Evolutionary conservation across 306 rosid genomes (phyloP).

Genomic region (Gleditsia sinensis): DNA sequence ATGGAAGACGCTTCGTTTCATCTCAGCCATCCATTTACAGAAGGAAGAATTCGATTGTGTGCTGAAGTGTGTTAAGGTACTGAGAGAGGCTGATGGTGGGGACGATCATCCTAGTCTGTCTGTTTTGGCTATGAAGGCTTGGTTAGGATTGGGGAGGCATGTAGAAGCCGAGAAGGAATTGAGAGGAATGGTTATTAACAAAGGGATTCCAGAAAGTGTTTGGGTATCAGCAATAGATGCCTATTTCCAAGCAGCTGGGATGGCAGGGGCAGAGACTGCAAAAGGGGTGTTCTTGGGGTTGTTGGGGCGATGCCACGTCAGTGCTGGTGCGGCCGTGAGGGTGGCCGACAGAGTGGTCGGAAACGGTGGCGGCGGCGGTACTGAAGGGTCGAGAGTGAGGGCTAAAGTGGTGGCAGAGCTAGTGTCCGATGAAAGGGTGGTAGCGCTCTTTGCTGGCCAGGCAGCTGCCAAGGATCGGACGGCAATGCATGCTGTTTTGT

Average conservation of each 20-base stretch:
- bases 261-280: conserved; percentile 88
- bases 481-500: conserved; percentile 83
- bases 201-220: conserved; percentile 82
- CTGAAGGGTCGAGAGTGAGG: conserved; percentile 65
- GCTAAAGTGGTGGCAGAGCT: conserved; percentile 88
- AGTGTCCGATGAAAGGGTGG: conserved; percentile 84
- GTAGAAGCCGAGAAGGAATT: conserved; percentile 89
- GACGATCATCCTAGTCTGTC: conserved; percentile 88
- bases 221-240: conserved; percentile 93
- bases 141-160: conserved; percentile 77
- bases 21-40: conserved; percentile 84
- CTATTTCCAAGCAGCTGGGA: conserved; percentile 67
- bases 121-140: conserved; percentile 91
- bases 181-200: conserved; percentile 75
- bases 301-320: conserved; percentile 83
- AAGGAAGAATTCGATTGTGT: conserved; percentile 80
- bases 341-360: conserved; percentile 70
- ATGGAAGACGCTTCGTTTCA: conserved; percentile 75
- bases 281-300: conserved; percentile 90
- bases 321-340: conserved; percentile 83
- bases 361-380: conserved; percentile 33
- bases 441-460: conserved; percentile 71
- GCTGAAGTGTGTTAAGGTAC: conserved; percentile 81
- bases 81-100: conserved; percentile 73
- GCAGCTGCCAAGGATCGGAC: conserved; percentile 61